Conservation (phyloP, 768 basidiomycete species). For the Boletales sp. region DNA sequence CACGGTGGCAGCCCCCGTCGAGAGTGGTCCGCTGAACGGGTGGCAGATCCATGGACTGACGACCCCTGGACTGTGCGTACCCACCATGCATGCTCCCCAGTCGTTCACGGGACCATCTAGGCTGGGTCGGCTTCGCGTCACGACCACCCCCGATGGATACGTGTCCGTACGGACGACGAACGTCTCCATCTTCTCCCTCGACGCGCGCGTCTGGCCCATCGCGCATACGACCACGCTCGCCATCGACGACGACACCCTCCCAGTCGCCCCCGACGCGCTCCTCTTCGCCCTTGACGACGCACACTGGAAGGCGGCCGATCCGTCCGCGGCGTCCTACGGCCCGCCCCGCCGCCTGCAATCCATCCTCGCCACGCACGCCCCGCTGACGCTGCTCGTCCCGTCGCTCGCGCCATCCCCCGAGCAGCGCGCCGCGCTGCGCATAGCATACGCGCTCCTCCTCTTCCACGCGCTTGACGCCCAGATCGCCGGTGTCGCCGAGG, state of each 20-base stretch:
- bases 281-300: background rate
- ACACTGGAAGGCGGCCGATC: constrained; percentile 6
- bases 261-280: background rate
- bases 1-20: constrained; percentile 65
- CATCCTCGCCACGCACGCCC: constrained; percentile 52
- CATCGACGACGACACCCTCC: constrained; percentile 12
- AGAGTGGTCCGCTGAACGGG: constrained; percentile 69
- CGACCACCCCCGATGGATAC: background rate
- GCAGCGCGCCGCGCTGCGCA: constrained; percentile 54
- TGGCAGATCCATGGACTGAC: constrained; percentile 58
- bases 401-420: constrained; percentile 31
- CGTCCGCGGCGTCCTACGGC: background rate
- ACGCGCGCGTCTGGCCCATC: background rate
- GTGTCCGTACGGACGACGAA: constrained; percentile 23
- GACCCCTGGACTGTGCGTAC: constrained; percentile 64
- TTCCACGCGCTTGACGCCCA: constrained; percentile 71
- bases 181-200: constrained; percentile 22
- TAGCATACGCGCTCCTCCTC: constrained; percentile 63
- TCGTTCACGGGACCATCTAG: constrained; percentile 5
- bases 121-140: constrained; percentile 21
- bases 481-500: constrained; percentile 42
- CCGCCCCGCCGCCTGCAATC: constrained; percentile 52
- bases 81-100: background rate
- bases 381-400: constrained; percentile 57
- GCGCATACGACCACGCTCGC: background rate